These are phyloP conservation scores for Salix exigua DNA, from an alignment of 345 rosid species.

Conservation along the genomic window DNA sequence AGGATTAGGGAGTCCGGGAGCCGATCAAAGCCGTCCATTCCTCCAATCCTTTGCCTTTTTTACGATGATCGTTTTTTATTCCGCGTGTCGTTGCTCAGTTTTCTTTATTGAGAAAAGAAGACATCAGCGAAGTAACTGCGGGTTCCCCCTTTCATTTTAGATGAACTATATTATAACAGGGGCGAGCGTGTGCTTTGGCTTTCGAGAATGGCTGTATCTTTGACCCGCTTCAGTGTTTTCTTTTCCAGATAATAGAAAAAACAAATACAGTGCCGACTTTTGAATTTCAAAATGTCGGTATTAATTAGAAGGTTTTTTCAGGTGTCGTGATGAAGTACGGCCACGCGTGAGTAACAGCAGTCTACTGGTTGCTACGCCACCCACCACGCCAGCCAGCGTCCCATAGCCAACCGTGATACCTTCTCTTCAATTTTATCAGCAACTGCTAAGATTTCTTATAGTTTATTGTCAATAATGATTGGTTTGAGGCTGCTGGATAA, in stretches of 20 bases:
- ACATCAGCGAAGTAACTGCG: background rate
- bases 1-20: conserved; percentile 47
- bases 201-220: background rate
- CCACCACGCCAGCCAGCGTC: background rate
- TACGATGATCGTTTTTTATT: background rate
- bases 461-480: background rate
- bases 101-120: background rate
- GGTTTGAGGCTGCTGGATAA: no score
- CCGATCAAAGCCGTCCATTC: conserved; percentile 46
- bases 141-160: background rate
- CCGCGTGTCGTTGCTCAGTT: background rate
- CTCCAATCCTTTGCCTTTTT: background rate
- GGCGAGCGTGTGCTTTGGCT: background rate
- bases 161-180: no score
- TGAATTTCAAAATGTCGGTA: background rate
- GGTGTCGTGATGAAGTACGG: background rate
- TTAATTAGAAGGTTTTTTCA: no score
- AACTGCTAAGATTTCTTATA: background rate
- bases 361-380: background rate
- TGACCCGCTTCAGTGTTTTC: background rate
- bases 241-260: background rate
- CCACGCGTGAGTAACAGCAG: background rate
- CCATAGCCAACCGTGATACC: background rate
- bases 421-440: background rate
- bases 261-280: background rate